Percentiles rank a stretch among this genome's conserved stretches.
These are phyloP conservation scores for Suillus spraguei DNA, from an alignment of 768 basidiomycete genomes.

Conservation along the genomic window DNA sequence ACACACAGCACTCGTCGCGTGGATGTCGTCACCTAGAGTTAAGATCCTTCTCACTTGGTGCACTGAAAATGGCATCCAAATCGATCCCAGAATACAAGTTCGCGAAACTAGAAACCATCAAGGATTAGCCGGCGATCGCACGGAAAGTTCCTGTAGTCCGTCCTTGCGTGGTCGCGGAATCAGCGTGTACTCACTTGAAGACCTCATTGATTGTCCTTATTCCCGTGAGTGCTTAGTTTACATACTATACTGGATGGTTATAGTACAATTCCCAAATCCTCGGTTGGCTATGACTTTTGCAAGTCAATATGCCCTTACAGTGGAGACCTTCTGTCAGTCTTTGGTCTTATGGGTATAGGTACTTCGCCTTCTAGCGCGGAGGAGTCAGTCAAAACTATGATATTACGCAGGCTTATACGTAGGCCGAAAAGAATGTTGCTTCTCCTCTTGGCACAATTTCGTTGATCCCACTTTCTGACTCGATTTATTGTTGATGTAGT, in stretches of 20 bases:
- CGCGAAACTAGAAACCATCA: constrained; percentile 15
- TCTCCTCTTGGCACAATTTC: constrained; percentile 11
- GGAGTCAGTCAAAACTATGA: not conserved
- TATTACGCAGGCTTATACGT: not conserved
- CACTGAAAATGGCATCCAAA: constrained; percentile 41
- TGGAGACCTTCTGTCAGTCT: not conserved
- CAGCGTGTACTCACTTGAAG: constrained; percentile 27
- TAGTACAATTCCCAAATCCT: not conserved
- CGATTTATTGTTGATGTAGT: constrained; percentile 41
- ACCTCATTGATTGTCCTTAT: constrained; percentile 22
- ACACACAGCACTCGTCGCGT: not conserved
- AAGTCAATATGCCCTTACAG: not conserved
- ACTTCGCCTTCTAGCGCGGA: not conserved
- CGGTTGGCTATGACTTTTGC: not conserved
- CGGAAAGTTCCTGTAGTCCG: constrained; percentile 11
- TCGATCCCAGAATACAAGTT: constrained; percentile 49
- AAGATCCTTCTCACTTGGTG: constrained; percentile 51
- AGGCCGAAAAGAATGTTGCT: not conserved
- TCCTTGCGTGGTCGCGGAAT: constrained; percentile 21
- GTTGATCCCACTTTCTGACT: not conserved
- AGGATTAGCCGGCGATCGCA: not conserved
- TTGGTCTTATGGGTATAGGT: not conserved
- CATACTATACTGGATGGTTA: not conserved
- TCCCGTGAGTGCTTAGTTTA: constrained; percentile 29
- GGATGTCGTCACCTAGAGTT: constrained; percentile 24